Evolutionary conservation across 108 stramenopile genomes (phyloP), one percentile per base, ranked within the genome.

Genomic region (Cyclostephanos tholiformis): DNA sequence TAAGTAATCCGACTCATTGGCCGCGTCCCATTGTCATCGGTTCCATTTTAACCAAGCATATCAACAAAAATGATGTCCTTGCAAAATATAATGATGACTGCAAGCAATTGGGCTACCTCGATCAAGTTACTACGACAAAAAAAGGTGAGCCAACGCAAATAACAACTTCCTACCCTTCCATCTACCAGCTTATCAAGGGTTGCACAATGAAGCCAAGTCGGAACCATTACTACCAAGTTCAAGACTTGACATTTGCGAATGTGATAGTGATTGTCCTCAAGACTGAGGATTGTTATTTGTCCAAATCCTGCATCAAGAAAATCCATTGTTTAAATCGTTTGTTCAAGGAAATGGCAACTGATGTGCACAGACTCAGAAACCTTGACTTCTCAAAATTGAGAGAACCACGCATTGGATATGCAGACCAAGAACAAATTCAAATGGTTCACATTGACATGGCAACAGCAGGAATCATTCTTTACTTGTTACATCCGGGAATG

Each of bases 401-500:
- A n/a, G n/a, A n/a, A n/a, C n/a, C n/a, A n/a, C n/a, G 20, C 2
- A 26, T 22, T 13, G 20, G 20, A 8, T 51, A 51, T 10, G 2
- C 17, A 4, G 20, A 51, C 4, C 20, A 51, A 20, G 4, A 17
- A 17, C 7, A 51, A 9, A 20, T 51, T 17, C 12, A 26, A 6
- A 20, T 13, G 2, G 1, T 7, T 4, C 25, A 39, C 11, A 22
- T 59, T 39, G n/a, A 20, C 6, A 19, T 41, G 23, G 57, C 57
- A 0, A 38, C 17, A 22, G 55, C 69, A 13, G 55, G 56, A 53
- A 36, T 44, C 6, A 38, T 69, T 20, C 39, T 43, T 38, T 69
- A 69, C 20, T 55, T 25, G n/a, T 22, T 51, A 2, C 51, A 69
- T 22, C 35, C 41, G 2, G 55, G 38, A 6, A 39, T 58, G 17